phyloP scores from a whole-genome alignment of 2,329 filamentous ascomycete genomes.

The Biscogniauxia mediterranea region DNA sequence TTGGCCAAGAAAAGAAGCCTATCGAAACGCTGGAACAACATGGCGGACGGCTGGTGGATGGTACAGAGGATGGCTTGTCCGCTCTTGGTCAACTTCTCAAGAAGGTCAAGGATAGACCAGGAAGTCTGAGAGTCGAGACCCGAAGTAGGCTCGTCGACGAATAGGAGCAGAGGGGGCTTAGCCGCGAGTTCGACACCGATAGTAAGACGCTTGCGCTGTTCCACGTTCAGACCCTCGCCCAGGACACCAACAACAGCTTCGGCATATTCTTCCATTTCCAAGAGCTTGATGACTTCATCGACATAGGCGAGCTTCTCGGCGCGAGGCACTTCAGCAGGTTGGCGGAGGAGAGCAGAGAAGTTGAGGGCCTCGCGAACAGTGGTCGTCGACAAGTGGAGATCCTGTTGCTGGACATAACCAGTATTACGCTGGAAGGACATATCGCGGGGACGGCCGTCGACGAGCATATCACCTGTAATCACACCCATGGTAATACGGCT shows the following conservation, averaged over 20 bases:
- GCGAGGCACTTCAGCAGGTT: slow-evolving; percentile 69
- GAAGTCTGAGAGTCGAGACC: slow-evolving; percentile 92
- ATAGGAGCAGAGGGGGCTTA: slow-evolving; percentile 84
- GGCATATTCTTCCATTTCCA: slow-evolving; percentile 88
- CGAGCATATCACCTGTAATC: slow-evolving; percentile 77
- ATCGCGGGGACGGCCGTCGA: slow-evolving; percentile 66
- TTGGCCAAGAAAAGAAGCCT: slow-evolving; percentile 74
- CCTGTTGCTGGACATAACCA: slow-evolving; percentile 89
- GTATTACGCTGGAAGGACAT: slow-evolving; percentile 87
- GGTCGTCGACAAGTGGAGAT: slow-evolving; percentile 79
- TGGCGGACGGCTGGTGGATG: slow-evolving; percentile 94
- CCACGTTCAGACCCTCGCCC: slow-evolving; percentile 77
- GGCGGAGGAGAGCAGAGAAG: slow-evolving; percentile 83
- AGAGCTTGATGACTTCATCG: slow-evolving; percentile 83
- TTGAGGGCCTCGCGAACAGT: slow-evolving; percentile 86
- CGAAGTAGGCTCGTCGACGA: slow-evolving; percentile 92
- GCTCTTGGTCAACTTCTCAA: slow-evolving; percentile 85
- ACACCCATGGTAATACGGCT: slow-evolving; percentile 87
- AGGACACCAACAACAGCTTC: slow-evolving; percentile 89
- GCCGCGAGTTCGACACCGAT: slow-evolving; percentile 96
- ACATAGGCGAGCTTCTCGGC: slow-evolving; percentile 84
- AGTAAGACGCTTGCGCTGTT: slow-evolving; percentile 74
- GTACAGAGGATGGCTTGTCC: slow-evolving; percentile 95
- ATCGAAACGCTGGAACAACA: slow-evolving; percentile 90
- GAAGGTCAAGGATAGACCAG: slow-evolving; percentile 84